These are phyloP conservation scores for Oryza rufipogon DNA, from an alignment of 176 grass and related monocot genomes.

Conservation along the genomic window DNA sequence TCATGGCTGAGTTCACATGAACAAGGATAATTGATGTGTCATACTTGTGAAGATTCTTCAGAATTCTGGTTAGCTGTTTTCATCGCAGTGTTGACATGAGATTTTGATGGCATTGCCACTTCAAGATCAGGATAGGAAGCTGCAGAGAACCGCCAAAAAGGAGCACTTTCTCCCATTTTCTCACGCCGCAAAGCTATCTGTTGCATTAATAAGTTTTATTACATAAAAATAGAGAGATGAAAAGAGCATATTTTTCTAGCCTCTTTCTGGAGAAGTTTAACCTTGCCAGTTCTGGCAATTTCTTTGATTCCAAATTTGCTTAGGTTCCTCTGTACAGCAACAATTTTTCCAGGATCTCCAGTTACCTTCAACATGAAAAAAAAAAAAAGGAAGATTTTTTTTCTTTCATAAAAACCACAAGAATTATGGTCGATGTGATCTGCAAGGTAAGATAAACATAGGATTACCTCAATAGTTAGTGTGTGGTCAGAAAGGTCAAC, in stretches of 20 bases:
- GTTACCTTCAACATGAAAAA: slow-evolving; percentile 59
- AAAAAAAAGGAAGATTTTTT: not conserved
- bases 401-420: slow-evolving; percentile 11
- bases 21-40: not conserved
- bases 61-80: slow-evolving; percentile 1
- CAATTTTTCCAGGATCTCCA: slow-evolving; percentile 96
- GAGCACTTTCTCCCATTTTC: slow-evolving; percentile 83
- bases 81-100: slow-evolving; percentile 20
- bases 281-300: slow-evolving; percentile 91
- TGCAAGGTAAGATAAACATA: slow-evolving; percentile 9
- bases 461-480: slow-evolving; percentile 79
- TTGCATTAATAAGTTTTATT: slow-evolving; percentile 1
- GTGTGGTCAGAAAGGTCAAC: slow-evolving; percentile 88
- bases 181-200: slow-evolving; percentile 97
- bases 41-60: slow-evolving; percentile 47
- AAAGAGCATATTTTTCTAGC: slow-evolving; percentile 58
- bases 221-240: not conserved
- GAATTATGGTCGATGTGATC: not conserved
- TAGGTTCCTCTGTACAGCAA: slow-evolving; percentile 72
- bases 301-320: slow-evolving; percentile 92
- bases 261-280: slow-evolving; percentile 37
- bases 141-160: slow-evolving; percentile 93
- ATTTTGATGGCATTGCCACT: slow-evolving; percentile 37
- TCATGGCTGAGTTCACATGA: slow-evolving; percentile 2
- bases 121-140: slow-evolving; percentile 91